Evolutionary conservation across 1,284 basidiomycete genomes (phyloP), one percentile per base, ranked within the genome.

Genomic region (Cutaneotrichosporon sp.): DNA sequence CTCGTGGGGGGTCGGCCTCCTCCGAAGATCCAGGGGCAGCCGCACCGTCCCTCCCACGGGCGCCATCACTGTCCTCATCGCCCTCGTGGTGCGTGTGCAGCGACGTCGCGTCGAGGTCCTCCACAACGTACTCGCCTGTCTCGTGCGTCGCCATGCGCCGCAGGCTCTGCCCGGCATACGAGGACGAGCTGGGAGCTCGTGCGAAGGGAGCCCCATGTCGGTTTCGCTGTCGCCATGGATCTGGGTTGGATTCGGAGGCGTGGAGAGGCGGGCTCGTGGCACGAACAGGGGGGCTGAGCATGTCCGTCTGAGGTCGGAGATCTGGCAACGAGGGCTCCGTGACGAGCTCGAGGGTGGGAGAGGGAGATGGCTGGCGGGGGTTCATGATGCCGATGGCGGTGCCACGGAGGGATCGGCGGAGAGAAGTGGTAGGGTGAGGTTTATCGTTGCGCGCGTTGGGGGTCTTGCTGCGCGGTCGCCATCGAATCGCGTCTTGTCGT

Each of bases 131-230:
- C n/a, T 71, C 71, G 18, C 76, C 76, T 2, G 75, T 78, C 62
- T 78, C 76, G 60, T 77, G 74, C 27, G 76, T 77, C 10, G 73
- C 72, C 74, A 78, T 78, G 16, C 75, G 69, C 24, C 75, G 60
- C 25, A 78, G 56, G 13, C 51, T 53, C 5, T 14, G 20, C 10
- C 51, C 51, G 4, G 51, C 51, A 22, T 53, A 18, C 25, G 29
- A 34, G 14, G 51, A 53, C 33, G 34, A 22, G 34, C 51, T 53
- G 3, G 20, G n/a, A 2, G 22, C 34, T 10, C 51, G 51, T 3
- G 33, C 25, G 34, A 53, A 22, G 6, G 33, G 51, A 3, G 22
- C 51, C 6, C 47, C 47, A 14, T 14, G 22, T 14, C 22, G 22
- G 29, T 29, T 29, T n/a, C n/a, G n/a, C 8, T 42, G 18, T 42